Conservation (phyloP, 2,329 filamentous ascomycete species). For the Catunica adiposa region DNA sequence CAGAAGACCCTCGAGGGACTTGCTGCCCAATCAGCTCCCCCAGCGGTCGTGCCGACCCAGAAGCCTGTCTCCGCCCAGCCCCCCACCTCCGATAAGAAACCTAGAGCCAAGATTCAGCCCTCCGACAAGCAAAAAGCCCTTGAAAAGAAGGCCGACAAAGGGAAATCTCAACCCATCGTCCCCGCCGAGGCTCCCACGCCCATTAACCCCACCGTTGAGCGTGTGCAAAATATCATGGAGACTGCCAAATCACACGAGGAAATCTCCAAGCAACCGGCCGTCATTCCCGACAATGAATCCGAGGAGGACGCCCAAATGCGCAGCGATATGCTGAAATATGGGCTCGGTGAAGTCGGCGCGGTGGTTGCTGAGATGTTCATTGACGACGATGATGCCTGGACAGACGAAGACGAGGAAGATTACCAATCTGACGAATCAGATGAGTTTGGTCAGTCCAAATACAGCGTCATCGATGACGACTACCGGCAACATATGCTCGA, state of each 20-base stretch:
- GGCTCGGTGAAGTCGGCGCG: conserved; percentile 71
- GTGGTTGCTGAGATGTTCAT: conserved; percentile 83
- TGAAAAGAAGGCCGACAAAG: neutral
- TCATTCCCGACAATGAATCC: conserved; percentile 59
- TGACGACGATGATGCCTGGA: conserved; percentile 31
- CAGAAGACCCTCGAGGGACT: neutral
- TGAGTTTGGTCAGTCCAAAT: conserved; percentile 56
- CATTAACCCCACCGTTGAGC: conserved; percentile 25
- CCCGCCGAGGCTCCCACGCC: conserved; percentile 37
- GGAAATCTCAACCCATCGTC: conserved; percentile 16
- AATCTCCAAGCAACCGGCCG: conserved; percentile 26
- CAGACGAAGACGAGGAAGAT: conserved; percentile 34
- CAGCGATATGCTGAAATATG: conserved; percentile 80
- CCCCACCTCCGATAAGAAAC: neutral
- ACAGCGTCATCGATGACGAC: conserved; percentile 50
- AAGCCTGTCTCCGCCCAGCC: neutral
- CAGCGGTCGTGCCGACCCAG: neutral
- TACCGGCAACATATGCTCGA: conserved; percentile 74
- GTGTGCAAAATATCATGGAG: conserved; percentile 40
- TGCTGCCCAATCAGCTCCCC: neutral
- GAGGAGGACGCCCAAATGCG: conserved; percentile 66
- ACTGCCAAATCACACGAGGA: conserved; percentile 38
- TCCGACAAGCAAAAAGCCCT: neutral
- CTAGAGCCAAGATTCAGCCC: neutral
- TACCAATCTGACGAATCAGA: conserved; percentile 47